Evolutionary conservation across 2,329 filamentous ascomycete genomes (phyloP).

Genomic region (Blastomyces parvus): DNA sequence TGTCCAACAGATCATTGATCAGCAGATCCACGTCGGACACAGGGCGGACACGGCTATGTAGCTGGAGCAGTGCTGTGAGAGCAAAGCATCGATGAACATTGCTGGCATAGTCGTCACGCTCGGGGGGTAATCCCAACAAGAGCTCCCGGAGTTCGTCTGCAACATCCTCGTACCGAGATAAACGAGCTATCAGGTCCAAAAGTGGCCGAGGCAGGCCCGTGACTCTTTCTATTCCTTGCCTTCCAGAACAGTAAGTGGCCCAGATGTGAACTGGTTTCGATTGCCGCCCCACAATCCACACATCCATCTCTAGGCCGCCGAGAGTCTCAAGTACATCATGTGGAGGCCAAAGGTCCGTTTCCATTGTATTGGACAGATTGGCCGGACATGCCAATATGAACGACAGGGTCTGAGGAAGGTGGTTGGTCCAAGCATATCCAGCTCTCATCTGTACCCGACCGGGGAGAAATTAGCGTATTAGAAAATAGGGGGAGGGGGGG

Average conservation of each 20-base stretch:
- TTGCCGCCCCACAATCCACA: background rate
- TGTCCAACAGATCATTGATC: slow-evolving; percentile 1
- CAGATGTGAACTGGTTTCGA: background rate
- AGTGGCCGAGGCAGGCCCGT: background rate
- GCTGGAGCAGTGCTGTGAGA: background rate
- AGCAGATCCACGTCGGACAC: background rate
- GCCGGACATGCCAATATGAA: background rate
- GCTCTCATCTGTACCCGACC: background rate
- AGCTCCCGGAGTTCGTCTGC: background rate
- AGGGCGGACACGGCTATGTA: slow-evolving; percentile 1
- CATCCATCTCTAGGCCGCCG: background rate
- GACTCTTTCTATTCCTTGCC: background rate
- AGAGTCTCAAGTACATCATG: background rate
- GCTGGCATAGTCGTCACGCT: background rate
- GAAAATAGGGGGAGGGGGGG: background rate
- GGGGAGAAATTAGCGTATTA: background rate
- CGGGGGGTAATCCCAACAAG: background rate
- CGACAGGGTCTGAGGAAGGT: background rate
- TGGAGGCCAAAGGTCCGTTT: background rate
- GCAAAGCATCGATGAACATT: slow-evolving; percentile 1
- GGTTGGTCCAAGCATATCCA: background rate
- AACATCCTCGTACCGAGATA: background rate
- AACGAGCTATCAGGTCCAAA: slow-evolving; percentile 1
- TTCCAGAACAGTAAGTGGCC: background rate
- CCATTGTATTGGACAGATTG: background rate